Base-by-base conservation (phyloP, 371 early-diverging fungal species). In the Circinella minor region DNA sequence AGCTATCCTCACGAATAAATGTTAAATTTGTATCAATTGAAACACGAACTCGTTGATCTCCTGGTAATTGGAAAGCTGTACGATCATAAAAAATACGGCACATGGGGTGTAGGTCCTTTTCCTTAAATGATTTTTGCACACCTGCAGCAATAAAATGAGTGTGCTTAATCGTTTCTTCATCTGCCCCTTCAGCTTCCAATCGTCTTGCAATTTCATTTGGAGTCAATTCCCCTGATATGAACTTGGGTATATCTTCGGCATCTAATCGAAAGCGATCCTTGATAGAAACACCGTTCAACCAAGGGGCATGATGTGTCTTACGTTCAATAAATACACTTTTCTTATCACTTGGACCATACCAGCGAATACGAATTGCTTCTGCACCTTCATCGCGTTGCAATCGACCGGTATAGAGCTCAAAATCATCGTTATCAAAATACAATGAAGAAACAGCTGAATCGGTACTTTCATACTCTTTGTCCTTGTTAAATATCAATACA, bases 31-130 rank as follows among this genome's bases (percentile, higher is more conserved):
- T 99, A 76, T 99, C 99, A 0, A 99, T 87, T n/a, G 93, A 93
- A 59, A 99, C 93, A 63, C 98, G 90, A 13, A 99, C 94, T 49
- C 91, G 86, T 10, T 95, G 91, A 79, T 98, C 98, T 37, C 96
- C 96, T 2, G 98, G 97, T 36, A 98, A 82, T 81, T 99, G 99
- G 86, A 99, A 99, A 6, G 98, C 98, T 9, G 96, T 98, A 70
- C 99, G 93, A 76, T 96, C 97, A 84, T 99, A 99, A 75, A 96
- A 96, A 3, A 98, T 94, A 55, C 99, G 93, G 57, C 76, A 75
- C 34, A 78, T 71, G 61, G 99, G 99, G 15, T 82, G 75, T 55
- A 99, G 81, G 11, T 90, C 79, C 77, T 93, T 94, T 9, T 90
- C 82, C 10, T 83, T 70, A 20, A 99, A 89, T 20, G 93, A 88